Base-by-base conservation (phyloP, 768 basidiomycete species). In the Tylopilus vinaceipallidus region DNA sequence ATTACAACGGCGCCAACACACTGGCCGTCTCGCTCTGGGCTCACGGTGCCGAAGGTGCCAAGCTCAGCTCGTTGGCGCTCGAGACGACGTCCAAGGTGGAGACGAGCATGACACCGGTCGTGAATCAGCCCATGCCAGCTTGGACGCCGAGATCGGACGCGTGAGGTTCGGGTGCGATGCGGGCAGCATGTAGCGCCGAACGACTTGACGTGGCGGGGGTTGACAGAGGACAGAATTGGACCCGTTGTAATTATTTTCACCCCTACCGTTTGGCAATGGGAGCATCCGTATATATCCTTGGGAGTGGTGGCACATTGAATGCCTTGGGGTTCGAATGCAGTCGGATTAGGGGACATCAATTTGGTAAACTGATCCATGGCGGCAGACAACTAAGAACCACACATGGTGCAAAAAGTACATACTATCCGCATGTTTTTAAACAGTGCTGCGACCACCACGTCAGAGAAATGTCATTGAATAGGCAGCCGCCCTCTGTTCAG, bases 11-110 rank as follows among this genome's bases (percentile, higher is more conserved):
- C 17, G 50, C 27, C 12, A 78, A 79, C 52, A 78, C 77, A 4
- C 63, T 79, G 8, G 76, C 73, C 5, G 63, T 78, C 11, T 78
- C 77, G 16, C 62, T 79, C 7, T 78, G 78, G 77, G 75, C 76
- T 16, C 62, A 64, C 10, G 72, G 57, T 13, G 42, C 60, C 11
- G 61, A 50, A n/a, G 78, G 77, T 11, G 77, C 73, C 8, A 73
- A 68, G 39, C 59, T 79, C 9, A 56, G 70, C 45, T 72, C 72
- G 5, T 50, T 78, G 10, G 61, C 54, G 17, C 65, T 79, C 12
- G 52, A 70, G 53, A 51, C 70, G 37, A 77, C 68, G 2, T 68
- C 73, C 0, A 51, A 29, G 56, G 39, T 66, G 14, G 59, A 66
- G 37, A 64, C 45, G 4, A 40, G 63, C 13, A 65, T 66, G 63